Evolutionary conservation across 2,329 filamentous ascomycete genomes (phyloP).

Genomic region (Beauveria rudraprayagi): DNA sequence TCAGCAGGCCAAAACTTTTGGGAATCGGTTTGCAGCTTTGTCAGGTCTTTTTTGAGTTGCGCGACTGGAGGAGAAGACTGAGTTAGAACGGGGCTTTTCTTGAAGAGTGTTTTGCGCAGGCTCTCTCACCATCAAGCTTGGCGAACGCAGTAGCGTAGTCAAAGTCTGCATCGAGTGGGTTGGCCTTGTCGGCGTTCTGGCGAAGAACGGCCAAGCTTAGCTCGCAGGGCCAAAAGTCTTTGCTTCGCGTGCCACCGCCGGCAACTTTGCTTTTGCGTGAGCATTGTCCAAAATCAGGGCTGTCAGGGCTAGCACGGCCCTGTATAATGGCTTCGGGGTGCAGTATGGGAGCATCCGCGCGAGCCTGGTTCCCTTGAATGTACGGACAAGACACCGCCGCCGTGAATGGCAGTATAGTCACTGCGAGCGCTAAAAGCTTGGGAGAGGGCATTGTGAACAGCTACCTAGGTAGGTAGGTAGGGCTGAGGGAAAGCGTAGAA

Average conservation of each 20-base stretch:
- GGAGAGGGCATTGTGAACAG: not conserved
- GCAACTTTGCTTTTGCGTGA: slow-evolving; percentile 28
- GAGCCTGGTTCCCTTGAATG: slow-evolving; percentile 6
- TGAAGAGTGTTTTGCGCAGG: not conserved
- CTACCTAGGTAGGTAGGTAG: not conserved
- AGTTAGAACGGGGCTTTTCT: not conserved
- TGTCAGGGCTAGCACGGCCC: not conserved
- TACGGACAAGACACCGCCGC: slow-evolving; percentile 7
- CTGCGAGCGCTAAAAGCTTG: slow-evolving; percentile 1
- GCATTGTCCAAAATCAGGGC: slow-evolving; percentile 8
- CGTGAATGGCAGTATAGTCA: slow-evolving; percentile 1
- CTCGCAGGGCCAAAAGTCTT: slow-evolving; percentile 67
- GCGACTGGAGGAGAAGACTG: slow-evolving; percentile 34
- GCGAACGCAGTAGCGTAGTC: slow-evolving; percentile 68
- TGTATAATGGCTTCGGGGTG: slow-evolving; percentile 9
- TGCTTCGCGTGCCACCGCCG: slow-evolving; percentile 59
- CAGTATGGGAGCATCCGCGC: not conserved
- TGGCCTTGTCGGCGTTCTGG: slow-evolving; percentile 56
- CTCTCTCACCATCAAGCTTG: slow-evolving; percentile 37
- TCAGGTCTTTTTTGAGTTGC: slow-evolving; percentile 65
- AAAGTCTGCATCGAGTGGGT: slow-evolving; percentile 58
- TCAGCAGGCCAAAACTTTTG: slow-evolving; percentile 79
- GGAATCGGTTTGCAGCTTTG: slow-evolving; percentile 64
- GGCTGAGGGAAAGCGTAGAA: not conserved
- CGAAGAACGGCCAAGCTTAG: slow-evolving; percentile 64